Base-by-base conservation (phyloP, 768 basidiomycete genomes). In the Leucosporidium creatinivorum region DNA sequence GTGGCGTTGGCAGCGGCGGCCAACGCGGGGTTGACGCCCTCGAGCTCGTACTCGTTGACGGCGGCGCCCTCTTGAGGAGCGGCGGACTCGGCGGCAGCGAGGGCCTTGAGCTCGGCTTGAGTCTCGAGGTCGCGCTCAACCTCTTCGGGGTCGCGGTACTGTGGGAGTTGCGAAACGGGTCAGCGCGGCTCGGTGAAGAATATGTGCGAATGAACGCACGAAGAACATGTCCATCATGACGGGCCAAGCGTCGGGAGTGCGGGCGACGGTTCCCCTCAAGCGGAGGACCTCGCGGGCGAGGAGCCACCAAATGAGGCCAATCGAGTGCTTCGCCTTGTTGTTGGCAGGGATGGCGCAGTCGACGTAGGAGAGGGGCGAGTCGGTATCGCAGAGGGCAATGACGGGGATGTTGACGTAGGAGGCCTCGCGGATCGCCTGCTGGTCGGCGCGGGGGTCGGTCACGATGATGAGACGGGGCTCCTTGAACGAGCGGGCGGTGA, bases 401-500 rank as follows among this genome's bases (percentile, higher is more conserved):
- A 99, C 96, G 76, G 94, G 94, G 81, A 99, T 98, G 87, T 99
- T 99, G 80, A 99, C 94, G 79, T 98, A 99, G 65, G 94, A 93
- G 56, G 96, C 93, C 83, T 99, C 94, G 75, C 94, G 91, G 82
- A 99, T 99, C 73, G 94, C 94, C 82, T 99, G 94, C 84, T 98
- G 96, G 82, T 98, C 94, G 72, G 96, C 91, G 74, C 96, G 91
- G 74, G 94, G 94, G 83, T 99, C 94, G 79, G 94, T 97, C 70
- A 99, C 94, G 77, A 99, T 79, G 80, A 99, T 93, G 70, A 99
- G 85, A 76, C 94, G 91, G 75, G 94, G 94, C 82, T 99, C 94
- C 84, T 97, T 98, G 89, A 98, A 99, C 68, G 92, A 96, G 15
- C 39, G 39, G 77, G 90, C 91, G 61, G 73, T 75, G 71, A 72